Evolutionary conservation across 2,329 filamentous ascomycete species (phyloP).

Genomic region (Fusarium sp.): DNA sequence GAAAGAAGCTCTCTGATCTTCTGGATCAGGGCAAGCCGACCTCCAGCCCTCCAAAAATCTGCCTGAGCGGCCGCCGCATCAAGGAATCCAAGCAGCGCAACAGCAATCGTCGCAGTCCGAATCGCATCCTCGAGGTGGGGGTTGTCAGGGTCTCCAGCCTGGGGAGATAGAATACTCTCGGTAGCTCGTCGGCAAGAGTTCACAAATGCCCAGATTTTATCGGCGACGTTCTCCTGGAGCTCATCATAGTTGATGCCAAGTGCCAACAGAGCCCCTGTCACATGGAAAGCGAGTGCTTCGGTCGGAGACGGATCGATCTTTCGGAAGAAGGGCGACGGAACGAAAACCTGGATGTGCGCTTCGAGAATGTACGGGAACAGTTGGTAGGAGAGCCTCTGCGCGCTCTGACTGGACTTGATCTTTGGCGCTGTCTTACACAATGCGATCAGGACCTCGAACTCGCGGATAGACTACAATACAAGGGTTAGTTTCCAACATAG

Average conservation of each 20-base stretch:
- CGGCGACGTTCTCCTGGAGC: slow-evolving; percentile 74
- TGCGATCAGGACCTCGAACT: slow-evolving; percentile 91
- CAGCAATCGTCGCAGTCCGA: slow-evolving; percentile 78
- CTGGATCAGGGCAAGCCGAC: slow-evolving; percentile 79
- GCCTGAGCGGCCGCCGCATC: slow-evolving; percentile 83
- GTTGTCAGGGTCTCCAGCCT: slow-evolving; percentile 66
- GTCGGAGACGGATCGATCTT: slow-evolving; percentile 89
- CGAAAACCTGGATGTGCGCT: slow-evolving; percentile 82
- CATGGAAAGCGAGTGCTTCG: slow-evolving; percentile 82
- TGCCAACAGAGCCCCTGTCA: slow-evolving; percentile 84
- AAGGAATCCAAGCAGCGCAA: slow-evolving; percentile 91
- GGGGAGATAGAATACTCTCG: slow-evolving; percentile 64
- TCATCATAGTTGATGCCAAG: slow-evolving; percentile 79
- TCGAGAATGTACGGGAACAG: slow-evolving; percentile 88
- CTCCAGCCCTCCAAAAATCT: slow-evolving; percentile 82
- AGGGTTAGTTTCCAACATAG: slow-evolving; percentile 31
- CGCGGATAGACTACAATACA: slow-evolving; percentile 79
- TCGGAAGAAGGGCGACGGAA: slow-evolving; percentile 83
- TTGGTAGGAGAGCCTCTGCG: slow-evolving; percentile 82
- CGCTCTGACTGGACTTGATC: slow-evolving; percentile 77
- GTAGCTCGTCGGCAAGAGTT: slow-evolving; percentile 75
- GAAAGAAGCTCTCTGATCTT: slow-evolving; percentile 80
- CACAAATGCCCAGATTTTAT: slow-evolving; percentile 78
- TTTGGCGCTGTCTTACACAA: slow-evolving; percentile 90
- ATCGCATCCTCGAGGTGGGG: slow-evolving; percentile 75